Evolutionary conservation across 1,284 basidiomycete species (phyloP).

Genomic region (Takashimella koratensis): DNA sequence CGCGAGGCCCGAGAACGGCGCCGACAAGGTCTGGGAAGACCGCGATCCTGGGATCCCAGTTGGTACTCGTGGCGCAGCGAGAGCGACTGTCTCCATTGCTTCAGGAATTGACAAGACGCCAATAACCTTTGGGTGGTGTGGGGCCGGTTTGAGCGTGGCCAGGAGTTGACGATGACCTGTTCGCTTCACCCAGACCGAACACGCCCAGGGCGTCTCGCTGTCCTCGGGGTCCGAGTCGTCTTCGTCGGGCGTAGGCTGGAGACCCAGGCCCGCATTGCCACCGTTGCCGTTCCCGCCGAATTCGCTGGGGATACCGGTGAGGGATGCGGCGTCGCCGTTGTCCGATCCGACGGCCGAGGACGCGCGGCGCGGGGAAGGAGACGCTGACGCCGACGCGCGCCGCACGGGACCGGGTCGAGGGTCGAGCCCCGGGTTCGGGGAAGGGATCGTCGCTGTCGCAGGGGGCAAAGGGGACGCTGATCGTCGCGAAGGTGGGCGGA

Average conservation of each 20-base stretch:
- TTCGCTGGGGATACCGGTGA: no score
- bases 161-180: constrained; percentile 41
- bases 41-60: no score
- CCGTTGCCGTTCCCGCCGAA: constrained; percentile 1
- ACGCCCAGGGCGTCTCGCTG: constrained; percentile 91
- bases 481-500: background rate
- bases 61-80: constrained; percentile 16
- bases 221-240: constrained; percentile 84
- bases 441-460: constrained; percentile 13
- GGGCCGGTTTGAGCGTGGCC: constrained; percentile 82
- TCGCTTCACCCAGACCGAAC: constrained; percentile 52
- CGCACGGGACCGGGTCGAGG: constrained; percentile 24
- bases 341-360: constrained; percentile 1
- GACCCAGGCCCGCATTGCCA: background rate
- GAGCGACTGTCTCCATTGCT: constrained; percentile 67
- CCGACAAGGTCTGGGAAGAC: background rate
- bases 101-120: constrained; percentile 85
- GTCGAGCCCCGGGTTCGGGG: constrained; percentile 11
- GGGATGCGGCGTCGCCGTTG: constrained; percentile 3
- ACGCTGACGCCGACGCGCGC: constrained; percentile 17
- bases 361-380: constrained; percentile 6
- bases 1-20: background rate
- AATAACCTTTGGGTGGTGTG: constrained; percentile 93
- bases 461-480: constrained; percentile 12
- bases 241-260: background rate